Percentiles rank a stretch among this genome's conserved stretches.
Evolutionary conservation across 2,329 filamentous ascomycete species (phyloP).

Genomic region (Raffaelea ambrosiae): DNA sequence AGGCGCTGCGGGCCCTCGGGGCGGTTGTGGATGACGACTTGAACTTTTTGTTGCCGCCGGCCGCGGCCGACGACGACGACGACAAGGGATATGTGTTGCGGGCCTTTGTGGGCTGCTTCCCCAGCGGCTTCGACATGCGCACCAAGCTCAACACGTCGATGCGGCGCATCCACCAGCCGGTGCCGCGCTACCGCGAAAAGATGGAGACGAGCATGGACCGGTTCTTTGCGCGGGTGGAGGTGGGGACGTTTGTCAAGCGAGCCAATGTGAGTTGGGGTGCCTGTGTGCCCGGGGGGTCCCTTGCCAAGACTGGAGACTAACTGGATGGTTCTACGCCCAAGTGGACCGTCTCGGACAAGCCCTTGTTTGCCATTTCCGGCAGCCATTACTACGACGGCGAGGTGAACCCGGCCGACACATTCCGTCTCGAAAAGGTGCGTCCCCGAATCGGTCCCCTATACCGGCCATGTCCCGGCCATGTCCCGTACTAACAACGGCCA

Average conservation of each 20-base stretch:
- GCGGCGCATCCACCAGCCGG: not conserved
- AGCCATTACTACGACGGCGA: too few species aligned
- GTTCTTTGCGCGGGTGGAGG: not conserved
- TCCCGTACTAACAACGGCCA: too few species aligned
- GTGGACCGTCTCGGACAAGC: too few species aligned
- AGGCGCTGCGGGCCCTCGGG: not conserved
- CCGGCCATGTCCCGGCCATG: too few species aligned
- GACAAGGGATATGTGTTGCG: too few species aligned
- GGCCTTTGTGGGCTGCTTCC: not conserved
- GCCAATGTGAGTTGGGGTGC: not conserved
- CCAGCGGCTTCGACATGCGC: not conserved
- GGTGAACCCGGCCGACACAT: too few species aligned
- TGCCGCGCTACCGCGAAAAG: not conserved
- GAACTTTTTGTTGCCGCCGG: not conserved
- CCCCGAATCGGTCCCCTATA: too few species aligned
- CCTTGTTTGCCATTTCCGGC: too few species aligned
- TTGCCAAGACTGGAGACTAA: too few species aligned
- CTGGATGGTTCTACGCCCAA: too few species aligned
- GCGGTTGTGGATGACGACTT: not conserved
- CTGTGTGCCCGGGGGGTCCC: too few species aligned
- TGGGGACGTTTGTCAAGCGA: not conserved
- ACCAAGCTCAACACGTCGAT: not conserved
- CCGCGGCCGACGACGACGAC: not conserved
- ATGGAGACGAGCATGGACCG: not conserved
- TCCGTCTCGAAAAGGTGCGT: too few species aligned